phyloP scores from a whole-genome alignment of 192 early-diverging fungal genomes.

The Linnemannia elongata region DNA sequence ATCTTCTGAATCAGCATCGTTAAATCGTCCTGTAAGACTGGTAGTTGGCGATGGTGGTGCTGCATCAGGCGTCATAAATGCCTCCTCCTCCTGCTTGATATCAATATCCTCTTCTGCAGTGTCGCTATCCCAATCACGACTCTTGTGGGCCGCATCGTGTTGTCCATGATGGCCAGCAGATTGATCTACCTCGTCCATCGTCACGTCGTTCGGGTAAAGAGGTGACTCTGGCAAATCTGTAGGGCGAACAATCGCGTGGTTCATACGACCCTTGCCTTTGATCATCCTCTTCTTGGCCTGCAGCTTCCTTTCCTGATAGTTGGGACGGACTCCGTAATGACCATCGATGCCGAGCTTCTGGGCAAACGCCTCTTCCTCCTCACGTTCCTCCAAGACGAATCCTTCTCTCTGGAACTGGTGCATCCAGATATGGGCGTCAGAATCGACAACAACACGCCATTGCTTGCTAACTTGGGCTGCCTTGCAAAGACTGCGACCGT shows the following conservation, averaged over 20 bases:
- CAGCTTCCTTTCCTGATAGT: conserved; percentile 33
- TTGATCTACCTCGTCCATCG: conserved; percentile 41
- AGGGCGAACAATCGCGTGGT: conserved; percentile 27
- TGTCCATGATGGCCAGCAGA: not conserved
- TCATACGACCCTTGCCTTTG: conserved; percentile 43
- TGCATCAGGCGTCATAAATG: conserved; percentile 43
- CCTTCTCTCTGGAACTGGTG: conserved; percentile 60
- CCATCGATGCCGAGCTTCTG: conserved; percentile 57
- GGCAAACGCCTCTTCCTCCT: conserved; percentile 52
- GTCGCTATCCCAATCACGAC: conserved; percentile 54
- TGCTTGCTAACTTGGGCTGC: conserved; percentile 84
- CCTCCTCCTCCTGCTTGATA: conserved; percentile 38
- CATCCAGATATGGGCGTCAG: conserved; percentile 69
- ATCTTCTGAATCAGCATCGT: conserved; percentile 45
- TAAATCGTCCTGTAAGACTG: conserved; percentile 51
- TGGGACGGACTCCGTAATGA: conserved; percentile 50
- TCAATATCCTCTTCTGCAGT: conserved; percentile 58
- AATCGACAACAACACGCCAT: conserved; percentile 87
- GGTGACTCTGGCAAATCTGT: conserved; percentile 45
- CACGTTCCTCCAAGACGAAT: conserved; percentile 56
- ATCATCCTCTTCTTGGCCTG: conserved; percentile 28
- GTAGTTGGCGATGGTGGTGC: conserved; percentile 32
- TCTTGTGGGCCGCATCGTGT: conserved; percentile 5
- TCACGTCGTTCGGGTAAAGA: conserved; percentile 52
- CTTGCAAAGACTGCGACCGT: conserved; percentile 81